phyloP scores from a whole-genome alignment of 352 stramenopile species.

The Phytopythium litorale region DNA sequence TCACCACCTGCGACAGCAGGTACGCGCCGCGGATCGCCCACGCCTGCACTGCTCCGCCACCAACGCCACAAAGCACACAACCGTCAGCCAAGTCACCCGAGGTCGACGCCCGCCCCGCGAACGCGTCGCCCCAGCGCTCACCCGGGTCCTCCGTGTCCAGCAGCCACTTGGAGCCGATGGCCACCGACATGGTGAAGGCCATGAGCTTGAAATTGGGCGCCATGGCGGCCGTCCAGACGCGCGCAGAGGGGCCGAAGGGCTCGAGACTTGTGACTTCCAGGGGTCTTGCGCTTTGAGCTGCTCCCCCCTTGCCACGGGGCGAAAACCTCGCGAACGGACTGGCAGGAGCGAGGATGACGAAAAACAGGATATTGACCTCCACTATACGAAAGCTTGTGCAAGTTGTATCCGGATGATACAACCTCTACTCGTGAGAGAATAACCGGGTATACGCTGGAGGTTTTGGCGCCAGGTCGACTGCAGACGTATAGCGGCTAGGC shows the following conservation, averaged over 20 bases:
- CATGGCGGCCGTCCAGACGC: conserved; percentile 22
- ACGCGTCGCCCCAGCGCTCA: conserved; percentile 11
- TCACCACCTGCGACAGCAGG: conserved; percentile 59
- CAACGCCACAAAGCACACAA: no score
- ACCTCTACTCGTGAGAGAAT: no score
- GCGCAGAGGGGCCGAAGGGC: neutral
- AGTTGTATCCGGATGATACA: no score
- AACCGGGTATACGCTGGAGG: no score
- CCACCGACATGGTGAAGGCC: conserved; percentile 59
- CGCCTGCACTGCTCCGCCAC: conserved; percentile 40
- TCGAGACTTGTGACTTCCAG: neutral
- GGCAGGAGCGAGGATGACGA: neutral
- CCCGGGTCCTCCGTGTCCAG: conserved; percentile 58
- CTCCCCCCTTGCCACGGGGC: neutral
- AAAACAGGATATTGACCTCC: neutral
- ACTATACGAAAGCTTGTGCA: neutral
- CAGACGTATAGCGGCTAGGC: no score
- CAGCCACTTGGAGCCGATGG: conserved; percentile 57
- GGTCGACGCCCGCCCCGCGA: no score
- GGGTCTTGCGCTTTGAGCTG: neutral
- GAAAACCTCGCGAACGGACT: neutral
- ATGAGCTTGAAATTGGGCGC: conserved; percentile 81
- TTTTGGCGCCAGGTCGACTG: no score
- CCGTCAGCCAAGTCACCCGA: no score
- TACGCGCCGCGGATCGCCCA: conserved; percentile 51